A percentile compares a stretch with the other conserved stretches of the same genome.
Evolutionary conservation across 495 filamentous ascomycete species (phyloP).

Genomic region (Achaetomiella virescens): DNA sequence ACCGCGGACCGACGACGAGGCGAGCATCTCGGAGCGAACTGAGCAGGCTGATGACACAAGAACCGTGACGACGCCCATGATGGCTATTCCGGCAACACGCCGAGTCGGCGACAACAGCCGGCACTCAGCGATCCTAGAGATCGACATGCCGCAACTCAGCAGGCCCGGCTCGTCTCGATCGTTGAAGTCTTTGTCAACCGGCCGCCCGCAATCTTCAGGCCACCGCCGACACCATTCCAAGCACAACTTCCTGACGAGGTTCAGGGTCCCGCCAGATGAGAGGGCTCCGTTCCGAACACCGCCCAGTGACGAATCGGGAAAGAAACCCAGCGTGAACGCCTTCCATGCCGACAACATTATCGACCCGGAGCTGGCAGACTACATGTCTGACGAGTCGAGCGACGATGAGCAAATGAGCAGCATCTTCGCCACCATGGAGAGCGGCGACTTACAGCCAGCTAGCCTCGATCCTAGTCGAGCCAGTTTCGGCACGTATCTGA

Average conservation of each 20-base stretch:
- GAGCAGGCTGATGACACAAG: conserved; percentile 39
- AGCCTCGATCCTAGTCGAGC: conserved; percentile 44
- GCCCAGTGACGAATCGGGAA: conserved; percentile 53
- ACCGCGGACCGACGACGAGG: conserved; percentile 30
- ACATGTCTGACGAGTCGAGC: conserved; percentile 91
- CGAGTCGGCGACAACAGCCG: conserved; percentile 76
- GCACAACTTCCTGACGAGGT: conserved; percentile 65
- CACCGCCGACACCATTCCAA: conserved; percentile 84
- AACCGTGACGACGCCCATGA: conserved; percentile 53
- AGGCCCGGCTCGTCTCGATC: conserved; percentile 89
- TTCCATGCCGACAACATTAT: conserved; percentile 98
- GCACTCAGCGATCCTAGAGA: conserved; percentile 84
- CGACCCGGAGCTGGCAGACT: conserved; percentile 90
- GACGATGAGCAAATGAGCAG: conserved; percentile 87
- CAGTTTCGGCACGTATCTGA: conserved; percentile 48
- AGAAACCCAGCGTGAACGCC: conserved; percentile 66
- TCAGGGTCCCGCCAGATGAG: conserved; percentile 51
- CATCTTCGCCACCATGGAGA: conserved; percentile 67
- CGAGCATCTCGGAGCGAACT: conserved; percentile 36
- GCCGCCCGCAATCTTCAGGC: conserved; percentile 64
- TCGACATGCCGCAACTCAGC: conserved; percentile 59
- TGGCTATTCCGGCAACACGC: conserved; percentile 84
- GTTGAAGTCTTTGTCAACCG: conserved; percentile 65
- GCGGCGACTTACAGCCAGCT: conserved; percentile 36
- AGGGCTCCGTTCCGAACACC: conserved; percentile 85